A percentile compares a stretch with the other conserved stretches of the same genome.
Evolutionary conservation across 176 grass and related monocot species (phyloP).

Genomic region (Tuctoria greenei): DNA sequence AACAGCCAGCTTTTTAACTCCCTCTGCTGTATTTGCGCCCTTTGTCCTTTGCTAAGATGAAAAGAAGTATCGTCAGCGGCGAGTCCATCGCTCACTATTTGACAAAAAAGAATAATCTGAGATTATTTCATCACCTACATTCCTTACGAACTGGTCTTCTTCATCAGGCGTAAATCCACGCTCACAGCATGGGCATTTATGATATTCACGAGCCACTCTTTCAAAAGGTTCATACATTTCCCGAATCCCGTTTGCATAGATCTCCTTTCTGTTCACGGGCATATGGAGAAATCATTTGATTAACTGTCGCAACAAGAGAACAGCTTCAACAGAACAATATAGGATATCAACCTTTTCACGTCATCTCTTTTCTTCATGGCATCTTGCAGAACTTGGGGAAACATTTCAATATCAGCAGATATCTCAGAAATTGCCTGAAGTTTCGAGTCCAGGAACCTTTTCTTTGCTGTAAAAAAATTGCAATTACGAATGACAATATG

Average conservation of each 20-base stretch:
- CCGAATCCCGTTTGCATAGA: constrained; percentile 69
- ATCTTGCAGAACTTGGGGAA: constrained; percentile 70
- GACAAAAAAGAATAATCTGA: constrained; percentile 10
- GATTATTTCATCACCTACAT: constrained; percentile 47
- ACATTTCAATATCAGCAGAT: constrained; percentile 53
- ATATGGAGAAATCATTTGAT: constrained; percentile 30
- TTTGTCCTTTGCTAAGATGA: constrained; percentile 82
- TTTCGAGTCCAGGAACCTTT: constrained; percentile 62
- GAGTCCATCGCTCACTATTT: constrained; percentile 13
- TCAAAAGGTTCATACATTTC: constrained; percentile 89
- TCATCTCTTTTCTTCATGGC: constrained; percentile 86
- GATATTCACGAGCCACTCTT: constrained; percentile 66
- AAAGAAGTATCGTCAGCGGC: constrained; percentile 27
- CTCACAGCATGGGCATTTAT: constrained; percentile 89
- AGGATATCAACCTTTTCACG: constrained; percentile 60
- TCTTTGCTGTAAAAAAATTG: constrained; percentile 60
- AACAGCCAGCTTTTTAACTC: constrained; percentile 59
- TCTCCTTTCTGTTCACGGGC: constrained; percentile 50
- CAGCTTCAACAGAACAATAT: constrained; percentile 24
- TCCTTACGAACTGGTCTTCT: constrained; percentile 82
- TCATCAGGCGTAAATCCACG: constrained; percentile 83
- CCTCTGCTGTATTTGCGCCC: constrained; percentile 57
- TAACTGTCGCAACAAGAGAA: neutral
- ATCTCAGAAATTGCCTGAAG: constrained; percentile 55
- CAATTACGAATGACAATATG: constrained; percentile 19